Evolutionary conservation across 2,329 filamentous ascomycete genomes (phyloP).

Genomic region (Epichloe scottii): DNA sequence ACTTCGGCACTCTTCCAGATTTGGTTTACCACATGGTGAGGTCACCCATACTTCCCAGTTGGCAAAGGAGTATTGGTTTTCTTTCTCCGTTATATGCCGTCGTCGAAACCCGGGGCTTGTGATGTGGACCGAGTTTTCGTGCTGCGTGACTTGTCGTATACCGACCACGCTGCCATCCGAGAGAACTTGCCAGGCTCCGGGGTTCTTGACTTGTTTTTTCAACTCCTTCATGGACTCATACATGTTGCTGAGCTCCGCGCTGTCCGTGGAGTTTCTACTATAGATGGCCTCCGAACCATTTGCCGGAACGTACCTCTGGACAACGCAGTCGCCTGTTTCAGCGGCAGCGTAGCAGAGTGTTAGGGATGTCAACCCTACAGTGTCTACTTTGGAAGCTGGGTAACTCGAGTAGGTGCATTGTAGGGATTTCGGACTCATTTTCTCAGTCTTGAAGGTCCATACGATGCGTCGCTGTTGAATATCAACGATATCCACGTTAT

Average conservation of each 20-base stretch:
- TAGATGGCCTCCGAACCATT: conserved; percentile 44
- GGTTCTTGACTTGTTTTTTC: conserved; percentile 43
- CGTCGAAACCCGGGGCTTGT: not conserved
- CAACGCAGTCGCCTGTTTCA: conserved; percentile 47
- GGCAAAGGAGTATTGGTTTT: not conserved
- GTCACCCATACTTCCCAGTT: conserved; percentile 45
- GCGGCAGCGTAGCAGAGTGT: conserved; percentile 50
- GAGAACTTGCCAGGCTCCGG: conserved; percentile 53
- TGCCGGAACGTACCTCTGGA: conserved; percentile 49
- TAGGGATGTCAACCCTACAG: conserved; percentile 46
- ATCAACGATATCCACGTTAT: conserved; percentile 46
- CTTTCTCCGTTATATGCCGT: not conserved
- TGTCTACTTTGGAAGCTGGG: conserved; percentile 34
- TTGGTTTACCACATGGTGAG: conserved; percentile 30
- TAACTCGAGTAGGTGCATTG: conserved; percentile 41
- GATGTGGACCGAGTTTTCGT: not conserved
- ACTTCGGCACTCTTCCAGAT: conserved; percentile 32
- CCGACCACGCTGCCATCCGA: conserved; percentile 50
- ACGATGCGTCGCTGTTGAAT: conserved; percentile 33
- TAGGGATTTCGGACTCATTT: conserved; percentile 46
- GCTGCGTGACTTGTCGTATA: conserved; percentile 34
- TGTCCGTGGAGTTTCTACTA: conserved; percentile 29
- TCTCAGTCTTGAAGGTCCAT: conserved; percentile 48
- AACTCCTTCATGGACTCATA: conserved; percentile 40
- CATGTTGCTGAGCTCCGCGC: conserved; percentile 31